phyloP scores from a whole-genome alignment of 805 yeast genomes.

The Diddensiella caesifluorescens region DNA sequence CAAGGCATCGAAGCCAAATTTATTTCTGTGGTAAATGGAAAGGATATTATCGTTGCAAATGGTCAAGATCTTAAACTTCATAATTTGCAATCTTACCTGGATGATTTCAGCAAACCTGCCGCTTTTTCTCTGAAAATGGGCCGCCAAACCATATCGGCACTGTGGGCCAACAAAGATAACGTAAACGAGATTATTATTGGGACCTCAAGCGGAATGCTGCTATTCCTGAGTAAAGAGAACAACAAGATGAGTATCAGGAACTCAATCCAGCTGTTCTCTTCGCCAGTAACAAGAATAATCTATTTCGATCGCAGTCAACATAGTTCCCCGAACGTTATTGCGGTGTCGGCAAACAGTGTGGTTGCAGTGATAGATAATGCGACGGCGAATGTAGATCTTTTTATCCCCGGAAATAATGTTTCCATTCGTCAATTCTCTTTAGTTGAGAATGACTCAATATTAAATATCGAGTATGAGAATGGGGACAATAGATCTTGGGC shows the following conservation, averaged over 20 bases:
- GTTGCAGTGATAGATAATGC: constrained; percentile 11
- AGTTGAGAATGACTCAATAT: not conserved
- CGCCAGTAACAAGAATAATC: constrained; percentile 7
- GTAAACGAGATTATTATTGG: constrained; percentile 5
- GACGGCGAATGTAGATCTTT: constrained; percentile 1
- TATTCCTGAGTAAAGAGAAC: not conserved
- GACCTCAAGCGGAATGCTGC: constrained; percentile 7
- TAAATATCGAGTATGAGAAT: constrained; percentile 11
- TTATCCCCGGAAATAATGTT: constrained; percentile 16
- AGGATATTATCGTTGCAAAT: constrained; percentile 3
- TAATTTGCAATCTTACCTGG: constrained; percentile 2
- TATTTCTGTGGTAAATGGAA: constrained; percentile 1
- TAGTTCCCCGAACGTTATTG: constrained; percentile 13
- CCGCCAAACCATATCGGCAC: not conserved
- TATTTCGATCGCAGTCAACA: too few relatives aligned
- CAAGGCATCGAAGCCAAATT: not conserved
- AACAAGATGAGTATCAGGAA: not conserved
- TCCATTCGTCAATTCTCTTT: constrained; percentile 2
- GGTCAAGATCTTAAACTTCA: not conserved
- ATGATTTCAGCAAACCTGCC: not conserved
- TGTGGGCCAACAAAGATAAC: not conserved
- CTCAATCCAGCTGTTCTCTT: constrained; percentile 5
- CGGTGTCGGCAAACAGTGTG: constrained; percentile 11
- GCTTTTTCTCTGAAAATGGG: not conserved
- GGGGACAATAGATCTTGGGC: constrained; percentile 16